Evolutionary conservation across 768 basidiomycete species (phyloP).

Genomic region (Boletus fagicola): DNA sequence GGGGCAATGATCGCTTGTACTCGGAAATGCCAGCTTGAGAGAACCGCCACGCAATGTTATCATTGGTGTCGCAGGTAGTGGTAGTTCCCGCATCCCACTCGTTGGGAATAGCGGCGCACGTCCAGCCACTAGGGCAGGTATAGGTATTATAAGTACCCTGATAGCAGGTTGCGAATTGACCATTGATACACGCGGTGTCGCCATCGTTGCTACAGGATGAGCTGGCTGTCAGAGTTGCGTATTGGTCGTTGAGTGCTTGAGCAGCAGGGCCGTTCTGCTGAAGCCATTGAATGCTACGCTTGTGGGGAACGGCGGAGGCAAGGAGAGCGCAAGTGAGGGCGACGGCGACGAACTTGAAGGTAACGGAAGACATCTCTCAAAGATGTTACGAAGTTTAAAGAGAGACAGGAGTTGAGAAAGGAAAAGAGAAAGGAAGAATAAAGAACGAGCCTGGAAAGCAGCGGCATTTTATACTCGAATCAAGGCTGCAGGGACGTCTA

Average conservation of each 20-base stretch:
- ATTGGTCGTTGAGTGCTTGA: constrained; percentile 24
- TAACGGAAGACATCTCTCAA: constrained; percentile 18
- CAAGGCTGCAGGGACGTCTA: background rate
- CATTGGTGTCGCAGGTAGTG: constrained; percentile 17
- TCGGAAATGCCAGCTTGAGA: constrained; percentile 14
- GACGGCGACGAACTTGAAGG: constrained; percentile 15
- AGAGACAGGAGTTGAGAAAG: background rate
- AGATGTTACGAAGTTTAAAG: constrained; percentile 8
- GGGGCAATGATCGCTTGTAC: constrained; percentile 7
- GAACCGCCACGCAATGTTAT: constrained; percentile 11
- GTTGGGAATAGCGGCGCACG: constrained; percentile 27
- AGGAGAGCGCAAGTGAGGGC: constrained; percentile 18
- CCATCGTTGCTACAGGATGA: constrained; percentile 20
- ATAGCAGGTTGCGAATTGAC: constrained; percentile 16
- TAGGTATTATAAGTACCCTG: constrained; percentile 12
- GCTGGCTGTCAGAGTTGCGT: constrained; percentile 10
- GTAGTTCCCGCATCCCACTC: constrained; percentile 21
- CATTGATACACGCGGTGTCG: constrained; percentile 17
- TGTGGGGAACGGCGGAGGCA: constrained; percentile 17
- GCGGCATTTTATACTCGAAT: background rate
- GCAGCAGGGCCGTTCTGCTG: constrained; percentile 29
- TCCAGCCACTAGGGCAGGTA: constrained; percentile 15
- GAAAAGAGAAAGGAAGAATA: background rate
- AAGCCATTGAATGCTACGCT: constrained; percentile 19
- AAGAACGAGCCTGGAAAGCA: background rate